phyloP scores from a whole-genome alignment of 2,329 filamentous ascomycete genomes.

The Balansia obtecta region DNA sequence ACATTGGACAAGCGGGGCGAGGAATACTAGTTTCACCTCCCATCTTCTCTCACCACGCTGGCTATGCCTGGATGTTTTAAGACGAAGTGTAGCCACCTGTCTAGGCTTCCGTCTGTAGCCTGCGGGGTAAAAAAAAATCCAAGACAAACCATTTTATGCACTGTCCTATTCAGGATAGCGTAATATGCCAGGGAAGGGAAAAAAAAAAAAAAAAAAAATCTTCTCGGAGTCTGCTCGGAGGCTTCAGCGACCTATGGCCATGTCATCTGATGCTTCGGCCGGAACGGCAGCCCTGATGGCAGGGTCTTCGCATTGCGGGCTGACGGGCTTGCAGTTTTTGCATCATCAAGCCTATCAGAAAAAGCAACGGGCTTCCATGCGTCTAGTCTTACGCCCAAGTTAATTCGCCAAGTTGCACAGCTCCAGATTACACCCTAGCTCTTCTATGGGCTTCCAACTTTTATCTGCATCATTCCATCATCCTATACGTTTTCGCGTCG shows the following conservation, averaged over 20 bases:
- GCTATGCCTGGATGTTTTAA: neutral
- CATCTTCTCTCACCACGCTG: neutral
- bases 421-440: no score
- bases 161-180: neutral
- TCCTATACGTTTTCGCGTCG: neutral
- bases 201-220: no score
- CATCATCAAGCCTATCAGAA: neutral
- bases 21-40: conserved; percentile 16
- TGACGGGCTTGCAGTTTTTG: neutral
- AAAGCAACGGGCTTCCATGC: neutral
- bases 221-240: neutral
- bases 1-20: conserved; percentile 18
- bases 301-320: neutral
- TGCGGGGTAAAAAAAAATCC: conserved; percentile 1
- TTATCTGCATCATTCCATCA: neutral
- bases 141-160: conserved; percentile 2
- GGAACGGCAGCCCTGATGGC: neutral
- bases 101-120: neutral
- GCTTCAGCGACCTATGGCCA: neutral
- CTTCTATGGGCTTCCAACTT: neutral
- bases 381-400: neutral
- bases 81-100: conserved; percentile 1
- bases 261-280: neutral
- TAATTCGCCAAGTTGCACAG: neutral
- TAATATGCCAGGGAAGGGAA: conserved; percentile 1